A percentile compares a stretch with the other conserved stretches of the same genome.
phyloP scores from a whole-genome alignment of 352 stramenopile species.

The Phytophthora fragariaefolia region DNA sequence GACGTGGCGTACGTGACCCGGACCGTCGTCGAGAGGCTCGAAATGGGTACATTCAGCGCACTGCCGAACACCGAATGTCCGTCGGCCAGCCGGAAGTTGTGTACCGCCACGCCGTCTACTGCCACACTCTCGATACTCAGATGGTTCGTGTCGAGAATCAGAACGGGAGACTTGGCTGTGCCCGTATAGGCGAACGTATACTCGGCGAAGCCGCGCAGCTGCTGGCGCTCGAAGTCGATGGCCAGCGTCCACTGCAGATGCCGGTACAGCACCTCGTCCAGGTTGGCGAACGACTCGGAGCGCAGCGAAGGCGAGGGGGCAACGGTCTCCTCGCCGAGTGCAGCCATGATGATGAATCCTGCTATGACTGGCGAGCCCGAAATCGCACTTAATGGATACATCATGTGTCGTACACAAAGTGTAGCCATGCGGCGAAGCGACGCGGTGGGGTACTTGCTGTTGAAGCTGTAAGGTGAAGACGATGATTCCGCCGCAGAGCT shows the following conservation, averaged over 20 bases:
- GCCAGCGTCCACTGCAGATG: slow-evolving; percentile 86
- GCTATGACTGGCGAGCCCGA: neutral
- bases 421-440: slow-evolving; percentile 31
- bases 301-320: slow-evolving; percentile 24
- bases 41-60: slow-evolving; percentile 63
- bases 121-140: slow-evolving; percentile 68
- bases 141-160: slow-evolving; percentile 88
- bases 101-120: slow-evolving; percentile 50
- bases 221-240: slow-evolving; percentile 85
- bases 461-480: neutral
- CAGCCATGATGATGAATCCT: neutral
- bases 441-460: slow-evolving; percentile 5
- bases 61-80: slow-evolving; percentile 66
- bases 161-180: slow-evolving; percentile 23
- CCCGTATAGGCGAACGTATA: slow-evolving; percentile 73
- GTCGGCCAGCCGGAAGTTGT: slow-evolving; percentile 58
- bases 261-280: slow-evolving; percentile 73
- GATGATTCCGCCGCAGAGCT: slow-evolving; percentile 90
- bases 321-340: neutral
- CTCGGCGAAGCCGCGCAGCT: slow-evolving; percentile 79
- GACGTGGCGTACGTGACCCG: slow-evolving; percentile 81
- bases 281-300: slow-evolving; percentile 88
- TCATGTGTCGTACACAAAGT: neutral
- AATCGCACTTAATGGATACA: neutral
- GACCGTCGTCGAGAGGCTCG: slow-evolving; percentile 50